Conservation (phyloP, 2,329 filamentous ascomycete genomes). For the Colletotrichum shisoi region DNA sequence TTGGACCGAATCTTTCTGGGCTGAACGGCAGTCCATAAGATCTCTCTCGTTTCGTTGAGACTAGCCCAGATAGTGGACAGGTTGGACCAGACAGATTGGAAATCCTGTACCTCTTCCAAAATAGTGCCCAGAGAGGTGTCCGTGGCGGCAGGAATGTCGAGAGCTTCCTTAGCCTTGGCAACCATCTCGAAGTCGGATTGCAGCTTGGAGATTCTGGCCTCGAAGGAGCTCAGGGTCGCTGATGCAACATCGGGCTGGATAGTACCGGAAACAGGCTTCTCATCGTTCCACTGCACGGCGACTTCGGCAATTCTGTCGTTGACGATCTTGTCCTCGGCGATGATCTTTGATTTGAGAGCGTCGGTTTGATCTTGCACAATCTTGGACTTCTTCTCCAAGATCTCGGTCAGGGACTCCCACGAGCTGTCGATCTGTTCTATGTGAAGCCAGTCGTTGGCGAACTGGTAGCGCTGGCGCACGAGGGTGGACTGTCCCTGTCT, state of each 20-base stretch:
- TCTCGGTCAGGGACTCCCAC: conserved; percentile 92
- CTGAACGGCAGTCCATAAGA: conserved; percentile 93
- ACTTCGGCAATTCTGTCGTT: conserved; percentile 87
- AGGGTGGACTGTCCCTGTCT: conserved; percentile 93
- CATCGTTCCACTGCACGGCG: conserved; percentile 87
- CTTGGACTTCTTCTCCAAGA: conserved; percentile 89
- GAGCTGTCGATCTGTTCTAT: conserved; percentile 96
- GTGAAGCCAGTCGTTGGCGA: conserved; percentile 91
- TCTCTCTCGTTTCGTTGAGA: conserved; percentile 90
- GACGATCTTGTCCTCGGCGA: conserved; percentile 90
- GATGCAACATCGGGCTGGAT: conserved; percentile 91
- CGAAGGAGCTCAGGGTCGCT: conserved; percentile 80
- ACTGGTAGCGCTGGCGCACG: conserved; percentile 89
- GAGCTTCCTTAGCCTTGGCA: conserved; percentile 92
- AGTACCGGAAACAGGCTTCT: conserved; percentile 95
- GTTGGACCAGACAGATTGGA: conserved; percentile 97
- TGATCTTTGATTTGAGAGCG: conserved; percentile 91
- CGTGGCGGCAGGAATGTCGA: conserved; percentile 82
- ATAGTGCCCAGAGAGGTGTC: conserved; percentile 86
- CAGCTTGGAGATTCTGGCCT: conserved; percentile 82
- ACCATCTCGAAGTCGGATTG: conserved; percentile 93
- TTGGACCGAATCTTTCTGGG: conserved; percentile 90
- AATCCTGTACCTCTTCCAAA: conserved; percentile 95
- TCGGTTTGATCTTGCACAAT: conserved; percentile 97
- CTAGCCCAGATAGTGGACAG: conserved; percentile 96